Conservation (phyloP, 352 stramenopile genomes). For the Globisporangium cederbergense region DNA sequence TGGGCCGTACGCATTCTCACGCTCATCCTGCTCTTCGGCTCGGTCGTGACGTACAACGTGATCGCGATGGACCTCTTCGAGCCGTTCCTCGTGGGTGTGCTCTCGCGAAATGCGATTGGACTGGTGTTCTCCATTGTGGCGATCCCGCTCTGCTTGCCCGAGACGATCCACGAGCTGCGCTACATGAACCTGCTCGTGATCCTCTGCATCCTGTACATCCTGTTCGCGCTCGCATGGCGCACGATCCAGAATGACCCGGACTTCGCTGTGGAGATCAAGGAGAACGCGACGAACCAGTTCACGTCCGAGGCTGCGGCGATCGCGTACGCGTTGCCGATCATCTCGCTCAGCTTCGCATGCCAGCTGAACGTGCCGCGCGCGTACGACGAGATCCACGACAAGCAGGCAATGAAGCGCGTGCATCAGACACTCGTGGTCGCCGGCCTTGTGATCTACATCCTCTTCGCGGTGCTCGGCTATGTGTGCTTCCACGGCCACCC, state of each 20-base stretch:
- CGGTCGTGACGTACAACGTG: conserved; percentile 81
- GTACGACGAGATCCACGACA: conserved; percentile 77
- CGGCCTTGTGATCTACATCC: conserved; percentile 54
- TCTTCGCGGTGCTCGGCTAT: conserved; percentile 69
- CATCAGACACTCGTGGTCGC: conserved; percentile 56
- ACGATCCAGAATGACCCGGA: conserved; percentile 39
- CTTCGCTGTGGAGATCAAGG: conserved; percentile 34
- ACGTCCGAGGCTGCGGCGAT: conserved; percentile 52
- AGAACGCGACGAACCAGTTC: conserved; percentile 51
- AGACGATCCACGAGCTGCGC: conserved; percentile 81
- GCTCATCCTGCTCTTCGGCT: conserved; percentile 72
- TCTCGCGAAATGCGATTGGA: conserved; percentile 62
- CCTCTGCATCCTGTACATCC: conserved; percentile 78
- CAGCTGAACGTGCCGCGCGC: conserved; percentile 80
- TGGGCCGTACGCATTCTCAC: conserved; percentile 75
- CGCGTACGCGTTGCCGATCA: conserved; percentile 76
- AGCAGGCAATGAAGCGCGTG: conserved; percentile 62
- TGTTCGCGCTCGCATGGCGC: conserved; percentile 55
- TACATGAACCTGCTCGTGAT: conserved; percentile 80
- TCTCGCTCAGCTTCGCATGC: conserved; percentile 75
- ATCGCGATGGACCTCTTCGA: conserved; percentile 85
- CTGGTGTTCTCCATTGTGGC: conserved; percentile 59
- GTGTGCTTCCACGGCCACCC: conserved; percentile 77
- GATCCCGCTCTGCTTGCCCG: conserved; percentile 75
- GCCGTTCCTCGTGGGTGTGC: conserved; percentile 53